phyloP scores from a whole-genome alignment of 2,329 filamentous ascomycete species.

The Mycosphaerella sp. region DNA sequence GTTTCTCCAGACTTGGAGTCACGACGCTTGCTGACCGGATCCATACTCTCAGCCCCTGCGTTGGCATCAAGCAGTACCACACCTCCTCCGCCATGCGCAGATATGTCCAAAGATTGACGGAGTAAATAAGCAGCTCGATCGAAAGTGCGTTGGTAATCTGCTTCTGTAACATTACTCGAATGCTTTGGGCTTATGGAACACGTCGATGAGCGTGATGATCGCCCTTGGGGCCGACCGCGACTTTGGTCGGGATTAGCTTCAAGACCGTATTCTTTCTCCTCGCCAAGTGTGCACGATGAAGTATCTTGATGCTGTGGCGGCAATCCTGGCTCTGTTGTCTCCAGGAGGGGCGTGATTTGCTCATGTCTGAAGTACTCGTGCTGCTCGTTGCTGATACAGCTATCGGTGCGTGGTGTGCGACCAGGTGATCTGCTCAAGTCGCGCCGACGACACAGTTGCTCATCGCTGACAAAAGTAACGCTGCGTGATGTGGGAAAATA shows the following conservation, averaged over 20 bases:
- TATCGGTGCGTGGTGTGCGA: not conserved
- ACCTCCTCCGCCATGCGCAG: conserved; percentile 30
- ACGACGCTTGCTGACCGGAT: conserved; percentile 6
- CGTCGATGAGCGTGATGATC: not conserved
- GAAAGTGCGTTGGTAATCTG: conserved; percentile 35
- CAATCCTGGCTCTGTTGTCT: not conserved
- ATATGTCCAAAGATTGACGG: conserved; percentile 41
- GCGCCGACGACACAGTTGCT: too few relatives aligned
- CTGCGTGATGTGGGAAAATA: too few relatives aligned
- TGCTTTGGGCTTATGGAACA: not conserved
- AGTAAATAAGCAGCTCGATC: conserved; percentile 44
- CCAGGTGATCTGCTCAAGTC: not conserved
- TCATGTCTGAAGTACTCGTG: not conserved
- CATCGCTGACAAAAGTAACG: too few relatives aligned
- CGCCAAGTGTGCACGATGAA: not conserved
- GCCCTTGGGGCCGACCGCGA: not conserved
- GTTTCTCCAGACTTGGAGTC: conserved; percentile 1
- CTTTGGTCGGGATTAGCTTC: not conserved
- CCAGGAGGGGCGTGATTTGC: not conserved
- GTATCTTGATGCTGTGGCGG: not conserved
- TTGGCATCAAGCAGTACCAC: conserved; percentile 38
- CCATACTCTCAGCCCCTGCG: conserved; percentile 15
- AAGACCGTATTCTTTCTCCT: not conserved
- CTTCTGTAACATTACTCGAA: conserved; percentile 25
- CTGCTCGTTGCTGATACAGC: not conserved